These are phyloP conservation scores for Raddia guianensis DNA, from an alignment of 176 grass and related monocot genomes.

Conservation along the genomic window DNA sequence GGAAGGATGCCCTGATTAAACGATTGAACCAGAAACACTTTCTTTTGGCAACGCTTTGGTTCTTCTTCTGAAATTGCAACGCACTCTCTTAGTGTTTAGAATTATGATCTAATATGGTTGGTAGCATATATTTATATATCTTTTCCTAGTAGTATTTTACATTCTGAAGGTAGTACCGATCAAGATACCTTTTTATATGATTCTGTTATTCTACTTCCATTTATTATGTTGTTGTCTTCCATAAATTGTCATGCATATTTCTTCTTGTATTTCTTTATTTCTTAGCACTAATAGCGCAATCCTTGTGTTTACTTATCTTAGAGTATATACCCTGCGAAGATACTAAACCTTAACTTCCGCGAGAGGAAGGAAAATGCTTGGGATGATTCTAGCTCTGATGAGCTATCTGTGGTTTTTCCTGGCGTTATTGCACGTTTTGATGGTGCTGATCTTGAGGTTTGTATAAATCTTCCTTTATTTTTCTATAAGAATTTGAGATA, in stretches of 20 bases:
- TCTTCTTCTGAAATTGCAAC: neutral
- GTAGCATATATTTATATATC: neutral
- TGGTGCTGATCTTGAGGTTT: conserved; percentile 79
- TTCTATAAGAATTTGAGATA: conserved; percentile 13
- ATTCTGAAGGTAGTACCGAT: neutral
- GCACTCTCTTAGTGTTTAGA: neutral
- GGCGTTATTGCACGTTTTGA: conserved; percentile 72
- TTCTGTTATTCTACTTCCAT: conserved; percentile 9
- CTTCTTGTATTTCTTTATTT: conserved; percentile 8
- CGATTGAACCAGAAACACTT: neutral
- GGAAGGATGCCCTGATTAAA: neutral
- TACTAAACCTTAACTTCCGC: conserved; percentile 64
- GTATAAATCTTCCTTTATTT: conserved; percentile 27
- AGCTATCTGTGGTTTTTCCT: conserved; percentile 72
- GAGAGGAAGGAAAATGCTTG: conserved; percentile 49
- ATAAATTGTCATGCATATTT: neutral
- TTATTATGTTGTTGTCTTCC: neutral
- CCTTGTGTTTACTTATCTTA: conserved; percentile 44
- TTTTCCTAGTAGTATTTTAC: neutral
- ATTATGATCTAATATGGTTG: neutral
- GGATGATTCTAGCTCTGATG: conserved; percentile 65
- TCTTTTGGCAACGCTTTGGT: neutral
- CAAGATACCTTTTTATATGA: neutral
- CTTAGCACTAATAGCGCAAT: conserved; percentile 21
- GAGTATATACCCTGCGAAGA: conserved; percentile 71